Conservation (phyloP, 495 filamentous ascomycete genomes). For the Astrothelium macrocarpum region DNA sequence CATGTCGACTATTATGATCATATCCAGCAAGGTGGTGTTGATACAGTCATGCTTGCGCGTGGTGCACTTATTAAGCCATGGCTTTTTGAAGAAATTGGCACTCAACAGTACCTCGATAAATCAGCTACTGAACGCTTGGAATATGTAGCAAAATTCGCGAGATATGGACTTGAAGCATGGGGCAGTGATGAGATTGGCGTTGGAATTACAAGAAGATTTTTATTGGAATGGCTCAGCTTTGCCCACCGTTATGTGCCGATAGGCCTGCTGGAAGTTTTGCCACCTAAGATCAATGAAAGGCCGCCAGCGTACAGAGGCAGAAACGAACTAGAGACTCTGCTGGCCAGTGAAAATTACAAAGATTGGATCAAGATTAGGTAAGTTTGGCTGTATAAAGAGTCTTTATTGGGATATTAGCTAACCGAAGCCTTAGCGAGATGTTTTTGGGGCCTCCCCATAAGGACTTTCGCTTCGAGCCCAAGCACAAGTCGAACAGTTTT, state of each 20-base stretch:
- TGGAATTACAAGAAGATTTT: conserved; percentile 76
- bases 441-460: conserved; percentile 85
- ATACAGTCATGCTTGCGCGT: conserved; percentile 83
- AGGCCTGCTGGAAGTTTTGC: conserved; percentile 77
- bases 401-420: background rate
- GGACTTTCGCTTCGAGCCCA: conserved; percentile 92
- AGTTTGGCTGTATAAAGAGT: conserved; percentile 23
- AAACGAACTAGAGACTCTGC: conserved; percentile 81
- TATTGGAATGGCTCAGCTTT: conserved; percentile 94
- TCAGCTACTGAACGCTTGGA: conserved; percentile 72
- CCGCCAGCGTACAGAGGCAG: conserved; percentile 74
- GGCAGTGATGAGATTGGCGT: conserved; percentile 88
- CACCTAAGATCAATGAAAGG: conserved; percentile 76
- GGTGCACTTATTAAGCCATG: conserved; percentile 94
- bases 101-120: conserved; percentile 90
- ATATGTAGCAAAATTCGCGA: conserved; percentile 79
- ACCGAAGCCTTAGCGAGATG: conserved; percentile 62
- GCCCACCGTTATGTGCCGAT: conserved; percentile 80
- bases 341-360: conserved; percentile 80
- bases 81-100: conserved; percentile 92
- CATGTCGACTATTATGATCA: conserved; percentile 79
- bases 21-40: conserved; percentile 64
- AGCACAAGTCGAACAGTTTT: conserved; percentile 89
- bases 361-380: conserved; percentile 99
- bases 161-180: conserved; percentile 88